phyloP scores from a whole-genome alignment of 768 basidiomycete genomes.

The Auricularia heimuer region DNA sequence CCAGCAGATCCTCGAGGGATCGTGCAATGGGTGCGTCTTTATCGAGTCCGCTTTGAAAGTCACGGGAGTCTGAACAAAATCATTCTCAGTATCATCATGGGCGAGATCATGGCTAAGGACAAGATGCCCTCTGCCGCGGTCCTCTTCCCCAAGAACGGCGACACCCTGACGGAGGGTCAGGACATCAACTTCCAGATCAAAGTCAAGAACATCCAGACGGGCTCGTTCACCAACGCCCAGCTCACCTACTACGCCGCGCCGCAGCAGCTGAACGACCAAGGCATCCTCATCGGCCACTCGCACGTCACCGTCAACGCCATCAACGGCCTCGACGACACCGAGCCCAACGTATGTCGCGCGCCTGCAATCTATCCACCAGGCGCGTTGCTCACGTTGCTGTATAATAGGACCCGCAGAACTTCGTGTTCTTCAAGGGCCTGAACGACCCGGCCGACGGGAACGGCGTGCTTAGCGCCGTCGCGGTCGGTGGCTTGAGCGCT shows the following conservation, averaged over 20 bases:
- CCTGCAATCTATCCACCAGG: too few relatives aligned
- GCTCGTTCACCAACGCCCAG: conserved; percentile 48
- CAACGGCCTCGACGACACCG: conserved; percentile 12
- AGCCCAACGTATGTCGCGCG: too few relatives aligned
- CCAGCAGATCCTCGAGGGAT: conserved; percentile 39
- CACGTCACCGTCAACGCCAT: conserved; percentile 42
- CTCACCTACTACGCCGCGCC: conserved; percentile 48
- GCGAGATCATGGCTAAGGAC: conserved; percentile 37
- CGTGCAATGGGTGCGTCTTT: conserved; percentile 35
- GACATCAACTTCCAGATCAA: conserved; percentile 43
- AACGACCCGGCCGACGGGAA: conserved; percentile 3
- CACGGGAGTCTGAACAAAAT: too few relatives aligned
- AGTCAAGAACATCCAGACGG: conserved; percentile 37
- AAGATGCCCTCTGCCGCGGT: conserved; percentile 44
- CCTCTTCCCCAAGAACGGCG: conserved; percentile 29
- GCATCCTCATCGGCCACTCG: conserved; percentile 46
- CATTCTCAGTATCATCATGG: conserved; percentile 35
- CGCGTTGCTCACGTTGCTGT: conserved; percentile 16
- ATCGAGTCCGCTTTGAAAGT: conserved; percentile 6
- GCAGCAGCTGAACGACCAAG: conserved; percentile 40
- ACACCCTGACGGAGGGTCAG: conserved; percentile 34
- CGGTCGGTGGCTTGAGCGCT: conserved; percentile 45
- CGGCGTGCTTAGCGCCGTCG: conserved; percentile 41
- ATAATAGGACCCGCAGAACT: conserved; percentile 34
- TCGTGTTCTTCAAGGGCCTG: conserved; percentile 43